phyloP scores from a whole-genome alignment of 2,329 filamentous ascomycete species.

The Epichloe hybrida region DNA sequence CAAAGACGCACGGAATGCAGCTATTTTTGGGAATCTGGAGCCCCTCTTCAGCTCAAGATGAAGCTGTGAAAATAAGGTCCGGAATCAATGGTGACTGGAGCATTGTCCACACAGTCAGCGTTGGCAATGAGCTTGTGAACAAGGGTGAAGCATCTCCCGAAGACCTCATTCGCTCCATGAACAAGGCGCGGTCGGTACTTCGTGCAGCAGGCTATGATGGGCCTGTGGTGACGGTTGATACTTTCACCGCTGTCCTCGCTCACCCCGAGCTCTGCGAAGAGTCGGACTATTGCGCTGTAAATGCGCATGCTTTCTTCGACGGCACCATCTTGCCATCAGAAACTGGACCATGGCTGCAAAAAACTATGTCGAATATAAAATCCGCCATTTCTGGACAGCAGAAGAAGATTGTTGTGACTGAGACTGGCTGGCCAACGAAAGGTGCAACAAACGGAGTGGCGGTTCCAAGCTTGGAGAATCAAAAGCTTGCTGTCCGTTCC shows the following conservation, averaged over 20 bases:
- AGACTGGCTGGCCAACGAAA: slow-evolving; percentile 71
- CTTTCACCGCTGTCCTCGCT: slow-evolving; percentile 51
- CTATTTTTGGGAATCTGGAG: slow-evolving; percentile 66
- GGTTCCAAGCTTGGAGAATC: slow-evolving; percentile 54
- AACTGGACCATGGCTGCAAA: slow-evolving; percentile 54
- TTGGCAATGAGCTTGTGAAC: slow-evolving; percentile 75
- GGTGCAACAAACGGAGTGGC: slow-evolving; percentile 53
- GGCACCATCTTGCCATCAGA: slow-evolving; percentile 40
- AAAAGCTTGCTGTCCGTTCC: slow-evolving; percentile 49
- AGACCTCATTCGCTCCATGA: slow-evolving; percentile 45
- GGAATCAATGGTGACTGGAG: slow-evolving; percentile 53
- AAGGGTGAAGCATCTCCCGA: slow-evolving; percentile 37
- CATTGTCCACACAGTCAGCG: slow-evolving; percentile 53
- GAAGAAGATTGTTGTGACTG: slow-evolving; percentile 62
- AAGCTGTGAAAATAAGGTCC: slow-evolving; percentile 47
- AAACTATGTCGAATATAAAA: slow-evolving; percentile 35
- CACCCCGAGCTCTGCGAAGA: slow-evolving; percentile 57
- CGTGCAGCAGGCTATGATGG: slow-evolving; percentile 53
- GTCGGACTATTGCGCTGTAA: slow-evolving; percentile 69
- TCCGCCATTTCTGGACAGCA: slow-evolving; percentile 42
- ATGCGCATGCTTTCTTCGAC: slow-evolving; percentile 79
- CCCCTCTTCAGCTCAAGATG: slow-evolving; percentile 38
- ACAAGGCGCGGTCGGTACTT: slow-evolving; percentile 42
- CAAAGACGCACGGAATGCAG: slow-evolving; percentile 49
- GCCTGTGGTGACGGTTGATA: slow-evolving; percentile 69